phyloP scores from a whole-genome alignment of 179 eudicot genomes.

The Pouteria campechiana region DNA sequence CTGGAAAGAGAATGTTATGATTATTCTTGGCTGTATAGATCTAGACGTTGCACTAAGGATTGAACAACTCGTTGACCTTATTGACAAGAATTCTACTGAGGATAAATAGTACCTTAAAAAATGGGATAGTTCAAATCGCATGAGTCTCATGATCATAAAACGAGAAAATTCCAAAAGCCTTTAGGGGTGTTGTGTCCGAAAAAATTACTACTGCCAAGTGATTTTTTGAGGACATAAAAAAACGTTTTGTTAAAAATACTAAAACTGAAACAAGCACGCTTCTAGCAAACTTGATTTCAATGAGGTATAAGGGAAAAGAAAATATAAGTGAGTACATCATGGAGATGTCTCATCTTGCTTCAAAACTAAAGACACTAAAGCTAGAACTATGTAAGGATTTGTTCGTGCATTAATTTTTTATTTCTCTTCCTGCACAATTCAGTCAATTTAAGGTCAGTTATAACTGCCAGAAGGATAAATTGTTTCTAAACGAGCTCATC shows the following conservation, averaged over 20 bases:
- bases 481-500: constrained; percentile 10
- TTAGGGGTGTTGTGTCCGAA: too few relatives aligned
- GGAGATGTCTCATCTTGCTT: constrained; percentile 4
- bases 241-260: too few relatives aligned
- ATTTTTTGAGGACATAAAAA: too few relatives aligned
- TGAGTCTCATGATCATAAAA: too few relatives aligned
- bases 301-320: constrained; percentile 6
- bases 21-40: constrained; percentile 3
- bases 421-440: constrained; percentile 8
- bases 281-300: too few relatives aligned
- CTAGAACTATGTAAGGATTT: not conserved
- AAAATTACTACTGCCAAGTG: too few relatives aligned
- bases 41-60: constrained; percentile 3
- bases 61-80: too few relatives aligned
- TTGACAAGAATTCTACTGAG: too few relatives aligned
- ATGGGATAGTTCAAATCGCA: too few relatives aligned
- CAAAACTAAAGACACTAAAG: not conserved
- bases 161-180: too few relatives aligned
- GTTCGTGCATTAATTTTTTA: constrained; percentile 2
- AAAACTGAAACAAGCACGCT: too few relatives aligned
- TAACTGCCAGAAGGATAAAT: not conserved
- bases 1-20: not conserved
- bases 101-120: too few relatives aligned
- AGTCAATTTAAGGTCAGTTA: constrained; percentile 2
- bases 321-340: constrained; percentile 6